Evolutionary conservation across 441 rosid genomes (phyloP), one percentile per base, ranked within the genome.

Genomic region (Gossypium armourianum): DNA sequence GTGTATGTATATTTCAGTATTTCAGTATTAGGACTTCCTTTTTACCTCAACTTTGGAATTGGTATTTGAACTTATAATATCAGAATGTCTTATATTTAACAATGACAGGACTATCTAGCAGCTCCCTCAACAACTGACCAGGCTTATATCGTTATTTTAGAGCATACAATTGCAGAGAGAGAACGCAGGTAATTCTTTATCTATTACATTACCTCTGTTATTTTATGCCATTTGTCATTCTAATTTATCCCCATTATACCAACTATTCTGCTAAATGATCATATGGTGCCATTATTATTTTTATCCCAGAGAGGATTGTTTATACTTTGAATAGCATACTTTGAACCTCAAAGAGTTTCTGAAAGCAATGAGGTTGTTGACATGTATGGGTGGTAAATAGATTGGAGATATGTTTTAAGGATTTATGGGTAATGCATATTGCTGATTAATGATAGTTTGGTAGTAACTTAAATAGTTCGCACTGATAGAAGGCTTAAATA

Each of bases 111-210:
- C 69, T 95, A 95, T 86, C 78, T 95, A 61, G 96, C 97, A 57
- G 75, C 84, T 60, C 77, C 93, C 57, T 74, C 85, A 61, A 95
- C 98, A 49, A 90, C 82, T 71, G 98, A 95, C 81, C 76, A 88
- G 80, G 91, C 98, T 10, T 95, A 88, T 74, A 69, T 79, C 84
- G 90, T 90, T 73, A 84, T 92, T 76, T 82, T 95, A 76, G 99
- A 92, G 75, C 99, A 92, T 82, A 87, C 99, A 40, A 82, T 87
- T 70, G 89, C 97, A 49, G 99, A 95, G 80, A 92, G 93, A 80
- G 99, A 95, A 77, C 96, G 96, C 79, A 95, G 99, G 99, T 94
- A 82, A 79, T 59, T 70, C 36, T 29, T 29, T 29, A 29, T 29
- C 36, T 29, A 29, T 29, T 29, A 29, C 36, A 5, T 29, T 29